phyloP scores from a whole-genome alignment of 2,329 filamentous ascomycete species.

The Colletotrichum sp. region DNA sequence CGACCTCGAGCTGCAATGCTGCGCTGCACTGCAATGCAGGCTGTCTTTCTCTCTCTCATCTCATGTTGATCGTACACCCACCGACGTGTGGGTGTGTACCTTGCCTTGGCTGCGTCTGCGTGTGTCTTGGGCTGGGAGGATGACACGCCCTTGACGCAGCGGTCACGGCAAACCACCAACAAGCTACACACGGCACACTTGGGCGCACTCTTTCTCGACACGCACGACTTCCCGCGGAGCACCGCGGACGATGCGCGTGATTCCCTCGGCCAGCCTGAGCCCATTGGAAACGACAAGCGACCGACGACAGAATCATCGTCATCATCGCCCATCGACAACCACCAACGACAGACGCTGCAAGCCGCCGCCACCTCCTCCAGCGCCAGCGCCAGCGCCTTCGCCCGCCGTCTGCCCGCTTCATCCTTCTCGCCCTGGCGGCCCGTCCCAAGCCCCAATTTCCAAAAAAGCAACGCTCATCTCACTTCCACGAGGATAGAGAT shows the following conservation, averaged over 20 bases:
- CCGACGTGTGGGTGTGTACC: neutral
- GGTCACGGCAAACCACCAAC: neutral
- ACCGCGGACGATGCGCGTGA: neutral
- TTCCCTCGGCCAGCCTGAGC: neutral
- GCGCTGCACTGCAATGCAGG: slow-evolving; percentile 5
- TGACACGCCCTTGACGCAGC: slow-evolving; percentile 20
- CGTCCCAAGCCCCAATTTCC: neutral
- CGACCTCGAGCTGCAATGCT: neutral
- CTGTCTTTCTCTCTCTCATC: neutral
- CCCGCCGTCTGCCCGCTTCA: neutral
- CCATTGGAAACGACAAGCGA: neutral
- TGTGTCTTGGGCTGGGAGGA: slow-evolving; percentile 3
- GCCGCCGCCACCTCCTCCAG: neutral
- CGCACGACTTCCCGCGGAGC: neutral
- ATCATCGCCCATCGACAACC: neutral
- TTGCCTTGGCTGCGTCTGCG: neutral
- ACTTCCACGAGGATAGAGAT: neutral
- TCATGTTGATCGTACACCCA: slow-evolving; percentile 1
- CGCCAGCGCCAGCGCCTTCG: neutral
- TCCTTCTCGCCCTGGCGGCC: neutral
- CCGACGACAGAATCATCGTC: neutral
- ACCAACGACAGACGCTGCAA: neutral
- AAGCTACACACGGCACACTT: neutral
- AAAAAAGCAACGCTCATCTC: neutral
- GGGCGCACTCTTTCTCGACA: neutral